These are phyloP conservation scores for Hawksworthiomyces lignivorus DNA, from an alignment of 2,329 filamentous ascomycete species.

Conservation along the genomic window DNA sequence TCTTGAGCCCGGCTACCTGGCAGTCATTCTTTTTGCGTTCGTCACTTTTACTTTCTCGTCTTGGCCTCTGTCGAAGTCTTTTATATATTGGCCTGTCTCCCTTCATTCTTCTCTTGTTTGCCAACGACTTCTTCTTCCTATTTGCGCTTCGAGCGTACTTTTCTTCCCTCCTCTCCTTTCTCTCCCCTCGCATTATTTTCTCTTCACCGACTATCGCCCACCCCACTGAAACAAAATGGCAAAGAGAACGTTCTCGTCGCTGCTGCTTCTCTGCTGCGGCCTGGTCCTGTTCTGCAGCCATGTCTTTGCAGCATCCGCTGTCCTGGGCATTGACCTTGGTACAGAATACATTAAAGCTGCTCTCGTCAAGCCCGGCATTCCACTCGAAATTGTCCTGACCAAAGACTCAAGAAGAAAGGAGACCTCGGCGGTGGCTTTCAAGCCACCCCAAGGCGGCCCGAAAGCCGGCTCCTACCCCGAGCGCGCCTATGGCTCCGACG, in stretches of 20 bases:
- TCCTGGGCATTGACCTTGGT: constrained; percentile 87
- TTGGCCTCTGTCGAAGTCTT: too few relatives aligned
- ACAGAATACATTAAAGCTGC: constrained; percentile 96
- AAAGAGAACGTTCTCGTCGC: constrained; percentile 25
- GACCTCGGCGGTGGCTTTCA: constrained; percentile 83
- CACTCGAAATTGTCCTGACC: constrained; percentile 93
- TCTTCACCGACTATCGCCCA: too few relatives aligned
- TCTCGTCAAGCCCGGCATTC: constrained; percentile 92
- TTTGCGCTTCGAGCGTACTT: background rate
- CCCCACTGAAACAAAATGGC: constrained; percentile 27
- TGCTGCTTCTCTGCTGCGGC: constrained; percentile 29
- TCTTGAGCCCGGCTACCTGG: background rate
- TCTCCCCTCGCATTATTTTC: background rate
- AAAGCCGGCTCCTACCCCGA: constrained; percentile 69
- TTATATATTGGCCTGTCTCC: too few relatives aligned
- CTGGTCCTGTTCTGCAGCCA: constrained; percentile 38
- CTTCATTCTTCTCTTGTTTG: background rate
- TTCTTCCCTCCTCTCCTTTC: background rate
- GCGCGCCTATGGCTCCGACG: constrained; percentile 85
- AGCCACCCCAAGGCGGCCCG: constrained; percentile 63
- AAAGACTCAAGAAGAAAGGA: constrained; percentile 98
- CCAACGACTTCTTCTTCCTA: background rate
- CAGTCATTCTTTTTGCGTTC: too few relatives aligned
- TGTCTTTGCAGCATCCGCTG: constrained; percentile 56
- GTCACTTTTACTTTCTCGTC: too few relatives aligned